Conservation (phyloP, 192 early-diverging fungal genomes). For the Funneliformis geosporum region DNA sequence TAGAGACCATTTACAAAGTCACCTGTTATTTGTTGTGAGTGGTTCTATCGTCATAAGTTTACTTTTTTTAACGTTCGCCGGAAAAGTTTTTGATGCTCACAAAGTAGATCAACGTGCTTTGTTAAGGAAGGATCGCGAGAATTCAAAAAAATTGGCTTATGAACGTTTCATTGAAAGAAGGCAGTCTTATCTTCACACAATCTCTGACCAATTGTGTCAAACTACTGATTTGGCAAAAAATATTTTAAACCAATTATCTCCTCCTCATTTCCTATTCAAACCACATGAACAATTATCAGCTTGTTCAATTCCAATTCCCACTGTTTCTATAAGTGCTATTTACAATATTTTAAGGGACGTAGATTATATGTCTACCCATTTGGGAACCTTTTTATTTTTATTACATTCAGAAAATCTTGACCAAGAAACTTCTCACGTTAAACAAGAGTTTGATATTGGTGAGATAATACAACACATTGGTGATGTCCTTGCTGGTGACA, state of each 20-base stretch:
- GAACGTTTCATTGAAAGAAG: conserved; percentile 26
- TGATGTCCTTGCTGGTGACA: conserved; percentile 59
- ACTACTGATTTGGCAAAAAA: conserved; percentile 48
- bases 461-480: conserved; percentile 58
- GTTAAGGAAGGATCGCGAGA: conserved; percentile 13
- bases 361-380: conserved; percentile 46
- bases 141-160: conserved; percentile 18
- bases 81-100: conserved; percentile 19
- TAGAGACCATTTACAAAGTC: background rate
- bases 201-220: conserved; percentile 6
- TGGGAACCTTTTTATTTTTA: conserved; percentile 16
- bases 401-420: background rate
- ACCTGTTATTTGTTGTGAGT: background rate
- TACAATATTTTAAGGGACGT: conserved; percentile 56
- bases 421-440: background rate
- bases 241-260: conserved; percentile 56
- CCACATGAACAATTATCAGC: conserved; percentile 56
- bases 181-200: background rate
- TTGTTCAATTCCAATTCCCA: conserved; percentile 57
- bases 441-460: conserved; percentile 55
- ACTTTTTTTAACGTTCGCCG: background rate
- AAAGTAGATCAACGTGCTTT: conserved; percentile 19
- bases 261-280: conserved; percentile 42
- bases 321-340: conserved; percentile 53
- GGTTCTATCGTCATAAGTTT: background rate